phyloP scores from a whole-genome alignment of 345 rosid species.

The Eucalyptus pauciflora region DNA sequence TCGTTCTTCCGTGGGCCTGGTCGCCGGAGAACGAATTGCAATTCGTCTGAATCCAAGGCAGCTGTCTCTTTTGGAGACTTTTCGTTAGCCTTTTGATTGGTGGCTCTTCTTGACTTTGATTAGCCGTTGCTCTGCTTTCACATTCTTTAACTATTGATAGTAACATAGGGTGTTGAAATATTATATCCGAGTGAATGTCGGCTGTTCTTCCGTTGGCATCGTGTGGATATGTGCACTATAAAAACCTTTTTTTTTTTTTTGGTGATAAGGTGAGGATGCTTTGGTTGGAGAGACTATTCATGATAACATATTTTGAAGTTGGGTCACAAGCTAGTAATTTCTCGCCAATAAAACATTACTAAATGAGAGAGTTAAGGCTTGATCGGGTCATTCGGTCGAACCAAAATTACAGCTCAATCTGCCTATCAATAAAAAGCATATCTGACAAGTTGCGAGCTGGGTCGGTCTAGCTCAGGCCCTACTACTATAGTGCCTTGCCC shows the following conservation, averaged over 20 bases:
- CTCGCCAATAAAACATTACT: neutral
- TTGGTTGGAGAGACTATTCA: neutral
- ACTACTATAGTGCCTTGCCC: neutral
- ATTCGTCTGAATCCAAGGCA: neutral
- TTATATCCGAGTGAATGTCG: neutral
- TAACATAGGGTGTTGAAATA: neutral
- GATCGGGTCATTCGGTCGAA: rapidly evolving
- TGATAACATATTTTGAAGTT: neutral
- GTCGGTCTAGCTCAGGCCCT: neutral
- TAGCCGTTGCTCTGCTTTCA: neutral
- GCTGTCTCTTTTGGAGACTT: neutral
- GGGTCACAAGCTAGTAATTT: neutral
- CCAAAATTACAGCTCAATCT: neutral
- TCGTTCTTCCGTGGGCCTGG: neutral
- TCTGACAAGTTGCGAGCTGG: rapidly evolving
- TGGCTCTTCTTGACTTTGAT: neutral
- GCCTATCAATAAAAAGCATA: neutral
- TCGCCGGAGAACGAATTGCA: too few relatives aligned
- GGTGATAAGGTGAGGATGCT: neutral
- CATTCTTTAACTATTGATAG: neutral
- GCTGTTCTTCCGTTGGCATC: neutral
- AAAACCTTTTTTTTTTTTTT: neutral
- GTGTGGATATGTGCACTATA: neutral
- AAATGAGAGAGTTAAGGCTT: neutral
- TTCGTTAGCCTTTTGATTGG: neutral